Evolutionary conservation across 768 basidiomycete species (phyloP), one percentile per base, ranked within the genome.

Genomic region (Podaxis rugospora): DNA sequence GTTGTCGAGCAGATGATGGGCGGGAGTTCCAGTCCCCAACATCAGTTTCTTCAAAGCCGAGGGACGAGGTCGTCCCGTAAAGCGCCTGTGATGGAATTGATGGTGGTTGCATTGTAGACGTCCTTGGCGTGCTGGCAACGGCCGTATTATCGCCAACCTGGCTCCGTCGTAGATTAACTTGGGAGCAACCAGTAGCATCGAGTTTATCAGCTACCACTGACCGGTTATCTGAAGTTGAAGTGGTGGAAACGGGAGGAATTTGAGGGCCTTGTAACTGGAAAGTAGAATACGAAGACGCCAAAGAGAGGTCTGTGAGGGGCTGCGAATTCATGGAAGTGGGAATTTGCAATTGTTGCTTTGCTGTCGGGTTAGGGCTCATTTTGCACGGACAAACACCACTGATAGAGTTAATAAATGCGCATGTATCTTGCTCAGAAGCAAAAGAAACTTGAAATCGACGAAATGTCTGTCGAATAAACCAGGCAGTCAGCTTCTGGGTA

Each of bases 361-460:
- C 27, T 62, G 49, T 11, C 53, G 46, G 63, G 61, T 57, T 63
- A 25, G 78, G 75, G 63, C 83, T 89, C 39, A 81, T 74, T 70
- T 86, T 88, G 77, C 90, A 93, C 3, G 90, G 90, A 67, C 90
- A 92, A 42, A 92, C 81, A 4, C 80, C 75, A 51, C 81, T 80
- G 66, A 92, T 85, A 4, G 81, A 73, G 28, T 84, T 78, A 59
- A 91, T 80, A 63, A 89, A 88, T 63, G 83, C 80, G 1, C 75
- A 68, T 0, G 85, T 83, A 35, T 82, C 78, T 2, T 69, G 61
- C 14, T 75, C 55, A n/a, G 79, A 77, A 54, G 76, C 68, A 63
- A 93, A 91, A 21, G 86, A 85, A 28, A 92, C 79, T 69, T 93
- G 90, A 66, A 93, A 90, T 14, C 90, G 86, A 54, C 88, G 84